phyloP scores from a whole-genome alignment of 495 filamentous ascomycete species.

The Tuber melanosporum region DNA sequence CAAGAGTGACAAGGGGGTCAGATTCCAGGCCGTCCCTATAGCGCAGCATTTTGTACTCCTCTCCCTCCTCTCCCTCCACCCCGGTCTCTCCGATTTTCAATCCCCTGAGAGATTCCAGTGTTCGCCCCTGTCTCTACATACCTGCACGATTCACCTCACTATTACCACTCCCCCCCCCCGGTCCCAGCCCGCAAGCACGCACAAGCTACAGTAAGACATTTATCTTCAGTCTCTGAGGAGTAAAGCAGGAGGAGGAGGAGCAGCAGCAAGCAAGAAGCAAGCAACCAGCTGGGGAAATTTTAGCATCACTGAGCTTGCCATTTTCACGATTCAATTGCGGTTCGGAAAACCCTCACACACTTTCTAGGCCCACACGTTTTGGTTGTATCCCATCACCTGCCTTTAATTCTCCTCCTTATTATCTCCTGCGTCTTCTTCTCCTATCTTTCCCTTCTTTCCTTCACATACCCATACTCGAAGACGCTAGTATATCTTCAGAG shows the following conservation, averaged over 20 bases:
- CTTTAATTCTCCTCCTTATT: constrained; percentile 19
- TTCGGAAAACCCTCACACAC: constrained; percentile 6
- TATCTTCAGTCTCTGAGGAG: constrained; percentile 12
- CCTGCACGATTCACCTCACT: background rate
- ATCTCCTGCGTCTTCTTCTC: constrained; percentile 30
- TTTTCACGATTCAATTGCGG: constrained; percentile 1
- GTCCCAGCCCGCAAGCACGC: constrained; percentile 28
- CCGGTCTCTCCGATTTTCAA: constrained; percentile 36
- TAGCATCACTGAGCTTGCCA: background rate
- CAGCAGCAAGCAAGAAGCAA: background rate
- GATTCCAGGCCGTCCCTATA: constrained; percentile 30
- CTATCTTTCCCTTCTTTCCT: constrained; percentile 20
- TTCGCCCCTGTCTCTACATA: constrained; percentile 31
- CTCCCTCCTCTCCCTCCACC: constrained; percentile 25
- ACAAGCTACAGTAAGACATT: constrained; percentile 27
- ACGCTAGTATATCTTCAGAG: constrained; percentile 35
- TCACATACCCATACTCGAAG: constrained; percentile 31
- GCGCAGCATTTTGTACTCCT: background rate
- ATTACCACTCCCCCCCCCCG: constrained; percentile 9
- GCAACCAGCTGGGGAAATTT: background rate
- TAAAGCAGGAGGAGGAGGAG: background rate
- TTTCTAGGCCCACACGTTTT: constrained; percentile 1
- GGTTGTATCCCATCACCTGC: constrained; percentile 21
- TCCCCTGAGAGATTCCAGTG: constrained; percentile 37
- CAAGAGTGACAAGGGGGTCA: constrained; percentile 22